Conservation (phyloP, 345 rosid genomes). For the Lenwebbia sp. region DNA sequence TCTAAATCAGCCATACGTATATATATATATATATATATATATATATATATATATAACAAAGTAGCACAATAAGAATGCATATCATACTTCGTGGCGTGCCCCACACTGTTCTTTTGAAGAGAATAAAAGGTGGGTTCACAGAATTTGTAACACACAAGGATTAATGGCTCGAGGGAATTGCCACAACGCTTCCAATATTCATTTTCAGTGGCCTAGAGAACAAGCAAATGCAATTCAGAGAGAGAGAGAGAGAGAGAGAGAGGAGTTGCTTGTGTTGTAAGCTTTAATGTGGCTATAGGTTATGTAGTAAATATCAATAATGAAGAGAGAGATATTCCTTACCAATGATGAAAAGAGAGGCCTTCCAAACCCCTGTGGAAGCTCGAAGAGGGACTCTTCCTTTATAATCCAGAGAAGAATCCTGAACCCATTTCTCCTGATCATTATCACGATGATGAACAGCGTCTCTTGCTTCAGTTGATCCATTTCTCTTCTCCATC, state of each 20-base stretch:
- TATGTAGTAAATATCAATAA: slow-evolving; percentile 8
- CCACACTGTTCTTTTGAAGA: background rate
- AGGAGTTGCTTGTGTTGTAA: background rate
- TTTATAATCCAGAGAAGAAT: slow-evolving; percentile 48
- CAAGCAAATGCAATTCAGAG: background rate
- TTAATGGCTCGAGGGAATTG: background rate
- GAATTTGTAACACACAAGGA: background rate
- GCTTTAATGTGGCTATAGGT: background rate
- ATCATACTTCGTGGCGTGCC: background rate
- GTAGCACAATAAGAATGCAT: no score
- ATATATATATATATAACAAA: no score
- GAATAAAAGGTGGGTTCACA: background rate
- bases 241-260: background rate
- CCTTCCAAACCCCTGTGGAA: slow-evolving; percentile 61
- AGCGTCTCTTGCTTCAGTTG: background rate
- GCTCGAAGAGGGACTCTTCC: slow-evolving; percentile 46
- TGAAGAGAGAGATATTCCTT: slow-evolving; percentile 19
- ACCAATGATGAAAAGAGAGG: slow-evolving; percentile 59
- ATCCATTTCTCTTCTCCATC: slow-evolving; percentile 1
- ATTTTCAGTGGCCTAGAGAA: background rate
- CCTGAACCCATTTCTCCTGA: slow-evolving; percentile 42
- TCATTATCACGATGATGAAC: background rate
- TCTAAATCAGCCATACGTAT: background rate
- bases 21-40: no score
- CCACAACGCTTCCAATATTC: background rate